These are phyloP conservation scores for Coemansia sp. DNA, from an alignment of 192 early-diverging fungal species.

Conservation along the genomic window DNA sequence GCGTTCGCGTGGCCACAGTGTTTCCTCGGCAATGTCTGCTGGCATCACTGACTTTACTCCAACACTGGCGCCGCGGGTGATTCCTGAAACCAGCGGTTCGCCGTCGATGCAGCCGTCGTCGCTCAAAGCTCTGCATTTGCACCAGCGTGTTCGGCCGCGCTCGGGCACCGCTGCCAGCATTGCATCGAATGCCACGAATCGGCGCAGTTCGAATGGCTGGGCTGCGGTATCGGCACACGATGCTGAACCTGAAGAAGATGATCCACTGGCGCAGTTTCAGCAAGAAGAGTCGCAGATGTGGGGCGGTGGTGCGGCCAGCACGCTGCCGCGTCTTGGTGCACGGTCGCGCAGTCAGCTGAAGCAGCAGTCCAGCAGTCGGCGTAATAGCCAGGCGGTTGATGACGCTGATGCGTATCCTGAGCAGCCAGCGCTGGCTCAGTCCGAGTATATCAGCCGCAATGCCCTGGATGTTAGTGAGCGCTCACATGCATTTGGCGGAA, in stretches of 20 bases:
- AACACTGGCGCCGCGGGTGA: constrained; percentile 32
- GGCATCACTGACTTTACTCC: constrained; percentile 40
- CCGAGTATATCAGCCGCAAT: constrained; percentile 26
- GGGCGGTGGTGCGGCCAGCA: constrained; percentile 47
- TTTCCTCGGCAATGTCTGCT: constrained; percentile 30
- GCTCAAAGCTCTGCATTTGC: constrained; percentile 1
- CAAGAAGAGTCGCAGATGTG: constrained; percentile 52
- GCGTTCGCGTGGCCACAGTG: constrained; percentile 43
- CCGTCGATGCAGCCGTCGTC: constrained; percentile 10
- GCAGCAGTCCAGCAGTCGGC: neutral
- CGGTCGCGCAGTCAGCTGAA: constrained; percentile 13
- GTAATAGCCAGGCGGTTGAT: constrained; percentile 5
- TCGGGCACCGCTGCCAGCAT: constrained; percentile 40
- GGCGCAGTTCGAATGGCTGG: constrained; percentile 17
- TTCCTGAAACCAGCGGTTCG: constrained; percentile 11
- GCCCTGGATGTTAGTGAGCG: constrained; percentile 3
- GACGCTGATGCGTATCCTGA: constrained; percentile 1
- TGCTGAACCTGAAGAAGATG: constrained; percentile 16
- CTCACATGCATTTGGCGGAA: constrained; percentile 1
- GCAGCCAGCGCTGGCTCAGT: constrained; percentile 28
- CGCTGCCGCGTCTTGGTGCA: constrained; percentile 39
- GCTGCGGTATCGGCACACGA: neutral
- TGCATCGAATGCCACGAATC: constrained; percentile 13
- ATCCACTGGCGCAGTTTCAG: constrained; percentile 52
- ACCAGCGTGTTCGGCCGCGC: constrained; percentile 18